phyloP scores from a whole-genome alignment of 1,139 yeast genomes.

The Hyphopichia pseudoburtonii region DNA sequence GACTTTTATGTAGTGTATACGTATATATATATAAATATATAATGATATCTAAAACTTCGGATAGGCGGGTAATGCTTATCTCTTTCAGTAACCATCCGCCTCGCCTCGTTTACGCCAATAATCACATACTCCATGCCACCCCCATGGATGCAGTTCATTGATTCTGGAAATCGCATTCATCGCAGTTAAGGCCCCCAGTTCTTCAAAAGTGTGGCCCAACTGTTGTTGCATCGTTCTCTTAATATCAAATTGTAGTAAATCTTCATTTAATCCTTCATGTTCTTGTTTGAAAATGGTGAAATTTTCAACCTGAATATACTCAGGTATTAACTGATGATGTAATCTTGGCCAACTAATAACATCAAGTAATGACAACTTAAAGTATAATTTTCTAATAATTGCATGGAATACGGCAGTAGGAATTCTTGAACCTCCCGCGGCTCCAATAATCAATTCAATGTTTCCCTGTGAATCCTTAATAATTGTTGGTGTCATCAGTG shows the following conservation, averaged over 20 bases:
- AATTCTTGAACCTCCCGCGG: constrained; percentile 93
- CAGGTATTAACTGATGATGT: constrained; percentile 89
- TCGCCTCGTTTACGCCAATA: constrained; percentile 47
- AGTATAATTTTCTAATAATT: constrained; percentile 61
- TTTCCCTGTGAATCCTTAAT: constrained; percentile 45
- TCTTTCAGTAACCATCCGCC: constrained; percentile 39
- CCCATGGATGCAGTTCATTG: constrained; percentile 15
- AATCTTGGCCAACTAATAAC: constrained; percentile 75
- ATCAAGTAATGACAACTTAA: constrained; percentile 58
- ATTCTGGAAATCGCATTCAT: constrained; percentile 37
- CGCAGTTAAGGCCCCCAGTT: constrained; percentile 40
- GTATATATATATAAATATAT: neutral
- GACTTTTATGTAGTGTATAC: too few species aligned
- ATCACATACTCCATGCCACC: constrained; percentile 44
- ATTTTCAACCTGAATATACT: constrained; percentile 60
- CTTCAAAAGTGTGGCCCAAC: constrained; percentile 30
- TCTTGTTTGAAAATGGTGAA: constrained; percentile 29
- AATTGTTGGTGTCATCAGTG: constrained; percentile 80
- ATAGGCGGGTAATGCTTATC: neutral
- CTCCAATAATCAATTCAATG: constrained; percentile 71
- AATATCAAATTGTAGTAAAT: neutral
- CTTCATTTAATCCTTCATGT: constrained; percentile 10
- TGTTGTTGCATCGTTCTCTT: constrained; percentile 8
- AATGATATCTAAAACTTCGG: neutral
- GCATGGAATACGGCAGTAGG: constrained; percentile 85